Evolutionary conservation across 2,329 filamentous ascomycete genomes (phyloP).

Genomic region (Nemania sp.): DNA sequence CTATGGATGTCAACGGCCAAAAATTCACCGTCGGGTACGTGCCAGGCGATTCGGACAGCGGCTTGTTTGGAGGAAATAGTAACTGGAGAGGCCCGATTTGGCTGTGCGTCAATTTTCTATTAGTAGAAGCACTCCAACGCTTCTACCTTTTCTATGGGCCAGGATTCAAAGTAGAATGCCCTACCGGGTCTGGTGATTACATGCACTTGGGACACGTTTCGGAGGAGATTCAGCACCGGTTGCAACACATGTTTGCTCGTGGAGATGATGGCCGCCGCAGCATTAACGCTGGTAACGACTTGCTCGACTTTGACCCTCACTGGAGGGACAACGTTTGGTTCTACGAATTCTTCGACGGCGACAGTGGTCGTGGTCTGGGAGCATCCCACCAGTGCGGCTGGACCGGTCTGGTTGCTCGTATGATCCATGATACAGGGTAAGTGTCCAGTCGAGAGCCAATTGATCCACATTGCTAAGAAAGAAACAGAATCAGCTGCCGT

Average conservation of each 20-base stretch:
- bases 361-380: constrained; percentile 84
- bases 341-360: constrained; percentile 96
- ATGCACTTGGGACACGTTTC: constrained; percentile 96
- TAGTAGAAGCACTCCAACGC: constrained; percentile 90
- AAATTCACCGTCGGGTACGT: constrained; percentile 86
- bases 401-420: constrained; percentile 92
- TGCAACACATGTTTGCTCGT: constrained; percentile 88
- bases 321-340: constrained; percentile 97
- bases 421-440: constrained; percentile 97
- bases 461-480: constrained; percentile 44
- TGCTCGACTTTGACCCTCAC: constrained; percentile 86
- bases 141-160: constrained; percentile 97
- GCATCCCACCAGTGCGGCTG: constrained; percentile 95
- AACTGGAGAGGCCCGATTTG: constrained; percentile 97
- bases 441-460: constrained; percentile 38
- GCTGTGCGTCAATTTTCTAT: constrained; percentile 93
- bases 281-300: constrained; percentile 82
- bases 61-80: constrained; percentile 94
- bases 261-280: constrained; percentile 84
- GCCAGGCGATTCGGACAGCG: constrained; percentile 93
- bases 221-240: constrained; percentile 90
- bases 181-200: constrained; percentile 87
- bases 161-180: constrained; percentile 86
- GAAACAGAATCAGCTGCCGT: constrained; percentile 75
- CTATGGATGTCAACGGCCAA: constrained; percentile 95